Evolutionary conservation across 108 stramenopile species (phyloP), one percentile per base, ranked within the genome.

Genomic region (Nitzschia sp.): DNA sequence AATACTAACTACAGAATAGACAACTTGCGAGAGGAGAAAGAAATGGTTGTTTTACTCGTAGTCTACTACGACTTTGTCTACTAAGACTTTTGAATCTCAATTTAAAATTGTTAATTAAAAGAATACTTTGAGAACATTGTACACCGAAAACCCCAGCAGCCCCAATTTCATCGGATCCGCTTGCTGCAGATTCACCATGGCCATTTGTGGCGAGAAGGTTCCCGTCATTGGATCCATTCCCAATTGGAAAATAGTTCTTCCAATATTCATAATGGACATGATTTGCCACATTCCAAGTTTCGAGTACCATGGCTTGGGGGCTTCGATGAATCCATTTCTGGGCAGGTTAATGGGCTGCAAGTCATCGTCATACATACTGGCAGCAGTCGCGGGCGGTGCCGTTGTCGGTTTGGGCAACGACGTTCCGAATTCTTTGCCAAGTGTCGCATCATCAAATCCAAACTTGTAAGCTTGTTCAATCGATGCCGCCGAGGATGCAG

Each of bases 361-460:
- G 19, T 50, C 48, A 19, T 50, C 48, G 48, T 50, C 48, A 22
- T 50, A 50, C 6, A 41, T 41, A 13, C 38, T 41, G 6, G 6
- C 13, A 13, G 38, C 38, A 21, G 4, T 16, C 4, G 19, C 4
- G 19, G 19, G 17, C 4, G 48, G 48, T 13, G 6, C 9, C 13
- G 38, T 6, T 41, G 6, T 6, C 38, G 6, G 38, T 13, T 41
- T 41, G 41, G 66, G 66, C 63, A 64, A 16, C 47, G 47, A 50
- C 47, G 71, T 69, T 28, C 79, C 79, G 74, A 64, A 76, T 26
- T 44, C 58, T 2, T 63, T 58, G 13, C 53, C 55, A 30, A 32
- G 36, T 13, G 56, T 75, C 1, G 66, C 83, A 78, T 84, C 83
- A 6, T 80, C 76, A 54, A 72, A 82, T 44, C 81, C 81, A 32